Conservation (phyloP, 805 yeast species). For the Candida palmyrensis region DNA sequence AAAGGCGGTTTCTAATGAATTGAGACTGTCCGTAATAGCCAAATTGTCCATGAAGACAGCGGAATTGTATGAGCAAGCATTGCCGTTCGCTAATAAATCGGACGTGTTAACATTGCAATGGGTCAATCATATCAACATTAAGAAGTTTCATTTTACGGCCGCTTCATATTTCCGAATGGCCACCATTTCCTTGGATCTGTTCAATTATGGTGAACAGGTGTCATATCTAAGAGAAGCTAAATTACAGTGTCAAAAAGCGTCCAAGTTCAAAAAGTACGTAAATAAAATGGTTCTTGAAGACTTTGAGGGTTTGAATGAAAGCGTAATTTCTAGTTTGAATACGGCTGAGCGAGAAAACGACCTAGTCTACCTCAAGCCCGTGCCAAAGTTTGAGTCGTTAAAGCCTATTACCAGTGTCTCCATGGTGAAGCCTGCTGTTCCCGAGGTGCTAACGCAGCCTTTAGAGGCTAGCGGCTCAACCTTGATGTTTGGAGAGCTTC, state of each 20-base stretch:
- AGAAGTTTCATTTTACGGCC: constrained; percentile 61
- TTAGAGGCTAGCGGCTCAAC: constrained; percentile 11
- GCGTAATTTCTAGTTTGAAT: constrained; percentile 40
- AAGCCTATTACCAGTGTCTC: constrained; percentile 43
- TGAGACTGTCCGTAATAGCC: constrained; percentile 59
- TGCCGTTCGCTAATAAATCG: constrained; percentile 39
- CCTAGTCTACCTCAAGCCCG: constrained; percentile 62
- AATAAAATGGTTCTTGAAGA: constrained; percentile 45
- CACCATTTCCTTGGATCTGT: constrained; percentile 36
- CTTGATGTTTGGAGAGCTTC: constrained; percentile 50
- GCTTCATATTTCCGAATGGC: constrained; percentile 68
- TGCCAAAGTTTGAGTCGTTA: constrained; percentile 44
- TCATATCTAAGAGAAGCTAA: constrained; percentile 47
- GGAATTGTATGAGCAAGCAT: constrained; percentile 47
- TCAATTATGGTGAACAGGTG: constrained; percentile 70
- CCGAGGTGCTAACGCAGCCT: not conserved
- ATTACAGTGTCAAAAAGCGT: constrained; percentile 18
- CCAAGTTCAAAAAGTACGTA: constrained; percentile 37
- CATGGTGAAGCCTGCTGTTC: constrained; percentile 47
- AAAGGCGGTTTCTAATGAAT: constrained; percentile 46
- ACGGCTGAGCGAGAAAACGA: constrained; percentile 77
- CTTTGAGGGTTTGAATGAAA: constrained; percentile 42
- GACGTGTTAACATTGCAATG: constrained; percentile 53
- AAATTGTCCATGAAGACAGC: constrained; percentile 62
- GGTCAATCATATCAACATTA: constrained; percentile 56